Evolutionary conservation across 352 stramenopile species (phyloP).

Genomic region (Globisporangium heterothallicum): DNA sequence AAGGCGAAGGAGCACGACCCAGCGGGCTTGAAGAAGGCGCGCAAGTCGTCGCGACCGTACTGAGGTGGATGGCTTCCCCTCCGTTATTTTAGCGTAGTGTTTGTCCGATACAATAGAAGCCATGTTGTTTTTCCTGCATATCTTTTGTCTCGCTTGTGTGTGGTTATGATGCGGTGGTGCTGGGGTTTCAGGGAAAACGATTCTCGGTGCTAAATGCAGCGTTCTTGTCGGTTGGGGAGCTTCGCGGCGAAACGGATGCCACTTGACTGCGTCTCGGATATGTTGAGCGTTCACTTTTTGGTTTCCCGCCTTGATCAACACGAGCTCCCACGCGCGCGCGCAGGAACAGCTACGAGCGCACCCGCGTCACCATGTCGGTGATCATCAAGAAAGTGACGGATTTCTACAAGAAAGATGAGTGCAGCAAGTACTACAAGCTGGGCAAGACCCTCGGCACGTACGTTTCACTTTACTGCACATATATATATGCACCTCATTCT

Average conservation of each 20-base stretch:
- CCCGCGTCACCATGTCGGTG: conserved; percentile 34
- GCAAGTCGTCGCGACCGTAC: conserved; percentile 70
- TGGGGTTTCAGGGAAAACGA: too few relatives aligned
- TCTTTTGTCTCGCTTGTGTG: not conserved
- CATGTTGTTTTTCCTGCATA: not conserved
- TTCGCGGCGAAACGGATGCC: not conserved
- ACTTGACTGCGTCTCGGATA: not conserved
- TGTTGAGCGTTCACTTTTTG: conserved; percentile 1
- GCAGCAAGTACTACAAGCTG: conserved; percentile 88
- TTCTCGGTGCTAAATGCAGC: too few relatives aligned
- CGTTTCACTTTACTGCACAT: too few relatives aligned
- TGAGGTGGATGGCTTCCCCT: conserved; percentile 12
- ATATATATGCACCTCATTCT: too few relatives aligned
- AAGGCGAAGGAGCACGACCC: conserved; percentile 35
- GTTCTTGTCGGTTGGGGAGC: not conserved
- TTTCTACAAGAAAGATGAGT: conserved; percentile 87
- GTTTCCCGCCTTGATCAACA: not conserved
- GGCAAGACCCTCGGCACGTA: conserved; percentile 87
- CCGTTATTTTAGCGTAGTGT: not conserved
- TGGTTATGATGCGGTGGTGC: too few relatives aligned
- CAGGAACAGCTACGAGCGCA: not conserved
- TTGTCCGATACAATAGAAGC: not conserved
- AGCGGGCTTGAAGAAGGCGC: conserved; percentile 58
- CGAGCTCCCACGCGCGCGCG: not conserved
- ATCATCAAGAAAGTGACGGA: conserved; percentile 86